phyloP scores from a whole-genome alignment of 306 rosid genomes.

The Sicyos edulis region DNA sequence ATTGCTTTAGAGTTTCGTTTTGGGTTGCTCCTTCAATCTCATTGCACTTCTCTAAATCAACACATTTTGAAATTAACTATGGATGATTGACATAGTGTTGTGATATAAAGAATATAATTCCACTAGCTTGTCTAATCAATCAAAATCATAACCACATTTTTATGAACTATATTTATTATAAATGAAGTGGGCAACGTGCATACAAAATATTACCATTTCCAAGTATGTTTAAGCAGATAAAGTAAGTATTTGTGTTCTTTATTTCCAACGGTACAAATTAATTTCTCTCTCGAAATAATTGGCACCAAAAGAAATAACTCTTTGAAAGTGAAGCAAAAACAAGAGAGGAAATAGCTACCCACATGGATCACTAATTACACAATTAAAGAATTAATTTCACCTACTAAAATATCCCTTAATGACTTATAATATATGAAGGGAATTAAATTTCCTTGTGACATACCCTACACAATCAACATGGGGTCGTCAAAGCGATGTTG shows the following conservation, averaged over 20 bases:
- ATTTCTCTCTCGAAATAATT: neutral
- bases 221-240: neutral
- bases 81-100: too few species aligned
- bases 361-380: conserved; percentile 13
- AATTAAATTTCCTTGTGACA: neutral
- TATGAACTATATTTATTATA: too few species aligned
- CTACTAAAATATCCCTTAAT: neutral
- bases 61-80: too few species aligned
- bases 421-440: neutral
- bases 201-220: conserved; percentile 15
- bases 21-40: too few species aligned
- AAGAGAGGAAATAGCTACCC: conserved; percentile 13
- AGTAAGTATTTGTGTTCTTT: neutral
- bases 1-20: too few species aligned
- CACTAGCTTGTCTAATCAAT: too few species aligned
- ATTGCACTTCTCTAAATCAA: too few species aligned
- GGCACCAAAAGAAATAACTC: neutral
- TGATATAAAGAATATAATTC: too few species aligned
- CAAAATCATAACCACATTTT: too few species aligned
- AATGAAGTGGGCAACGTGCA: neutral
- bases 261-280: neutral
- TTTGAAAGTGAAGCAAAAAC: neutral
- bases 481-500: neutral
- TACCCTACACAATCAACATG: neutral
- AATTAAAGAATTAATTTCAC: conserved; percentile 19